A percentile compares a stretch with the other conserved stretches of the same genome.
Conservation (phyloP, 1,284 basidiomycete genomes). For the Microbotryum scabiosae region DNA sequence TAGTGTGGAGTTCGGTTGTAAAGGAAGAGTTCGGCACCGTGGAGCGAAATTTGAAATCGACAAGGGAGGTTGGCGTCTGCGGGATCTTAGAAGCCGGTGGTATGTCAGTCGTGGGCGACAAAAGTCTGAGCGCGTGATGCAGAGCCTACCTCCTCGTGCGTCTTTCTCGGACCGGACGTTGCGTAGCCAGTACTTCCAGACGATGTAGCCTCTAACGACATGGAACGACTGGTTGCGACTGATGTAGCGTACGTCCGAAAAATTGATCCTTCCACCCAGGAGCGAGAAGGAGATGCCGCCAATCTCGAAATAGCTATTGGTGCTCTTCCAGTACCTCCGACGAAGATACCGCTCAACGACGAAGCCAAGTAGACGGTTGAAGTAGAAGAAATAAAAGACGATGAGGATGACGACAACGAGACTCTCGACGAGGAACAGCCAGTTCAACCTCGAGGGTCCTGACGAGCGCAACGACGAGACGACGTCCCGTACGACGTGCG, state of each 20-base stretch:
- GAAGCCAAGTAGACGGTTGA: constrained; percentile 70
- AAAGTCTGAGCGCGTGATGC: too few relatives aligned
- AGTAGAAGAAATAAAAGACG: constrained; percentile 70
- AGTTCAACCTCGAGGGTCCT: constrained; percentile 32
- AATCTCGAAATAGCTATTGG: constrained; percentile 65
- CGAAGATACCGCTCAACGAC: constrained; percentile 55
- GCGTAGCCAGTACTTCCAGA: constrained; percentile 88
- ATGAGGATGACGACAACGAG: constrained; percentile 60
- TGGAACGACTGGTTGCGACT: constrained; percentile 80
- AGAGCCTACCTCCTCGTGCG: constrained; percentile 31
- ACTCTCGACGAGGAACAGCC: constrained; percentile 49
- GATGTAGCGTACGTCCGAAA: constrained; percentile 78
- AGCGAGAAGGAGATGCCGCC: constrained; percentile 75
- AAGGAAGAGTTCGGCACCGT: constrained; percentile 82
- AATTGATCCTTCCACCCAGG: constrained; percentile 71
- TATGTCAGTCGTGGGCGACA: neutral
- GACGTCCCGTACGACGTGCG: neutral
- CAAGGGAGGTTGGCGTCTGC: constrained; percentile 50
- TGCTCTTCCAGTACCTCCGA: constrained; percentile 59
- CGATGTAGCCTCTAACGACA: constrained; percentile 65
- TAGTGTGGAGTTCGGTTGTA: constrained; percentile 82
- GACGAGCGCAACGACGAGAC: constrained; percentile 3
- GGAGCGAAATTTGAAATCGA: constrained; percentile 63
- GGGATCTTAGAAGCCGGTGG: neutral
- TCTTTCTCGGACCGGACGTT: constrained; percentile 51